Evolutionary conservation across 148 eudicot species (phyloP).

Genomic region (Chenopodium quinoa): DNA sequence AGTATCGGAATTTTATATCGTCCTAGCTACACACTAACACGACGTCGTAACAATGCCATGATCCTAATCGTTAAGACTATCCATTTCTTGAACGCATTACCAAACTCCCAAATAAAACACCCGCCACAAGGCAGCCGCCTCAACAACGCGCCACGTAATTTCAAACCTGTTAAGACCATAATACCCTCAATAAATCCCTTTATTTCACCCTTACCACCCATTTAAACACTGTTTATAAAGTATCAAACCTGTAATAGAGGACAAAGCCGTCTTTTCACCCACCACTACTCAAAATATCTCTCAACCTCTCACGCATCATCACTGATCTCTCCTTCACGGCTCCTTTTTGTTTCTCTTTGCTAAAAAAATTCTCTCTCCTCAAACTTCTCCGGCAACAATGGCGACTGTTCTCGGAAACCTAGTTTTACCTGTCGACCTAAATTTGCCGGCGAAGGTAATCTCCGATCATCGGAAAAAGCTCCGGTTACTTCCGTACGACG

Average conservation of each 20-base stretch:
- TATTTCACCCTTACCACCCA: background rate
- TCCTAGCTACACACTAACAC: too few species aligned
- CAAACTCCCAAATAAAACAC: constrained; percentile 19
- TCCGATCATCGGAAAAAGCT: constrained; percentile 41
- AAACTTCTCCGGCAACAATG: constrained; percentile 38
- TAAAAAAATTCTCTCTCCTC: constrained; percentile 7
- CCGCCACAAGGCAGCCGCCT: constrained; percentile 30
- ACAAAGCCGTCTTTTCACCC: constrained; percentile 2
- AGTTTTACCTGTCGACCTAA: constrained; percentile 49
- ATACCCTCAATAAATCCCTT: background rate
- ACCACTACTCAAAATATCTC: constrained; percentile 20
- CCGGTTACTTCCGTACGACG: constrained; percentile 56
- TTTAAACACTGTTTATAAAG: background rate
- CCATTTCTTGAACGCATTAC: constrained; percentile 13
- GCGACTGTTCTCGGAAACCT: constrained; percentile 66
- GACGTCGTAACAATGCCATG: background rate
- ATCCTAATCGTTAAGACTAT: background rate
- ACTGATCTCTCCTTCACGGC: background rate
- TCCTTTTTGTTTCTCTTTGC: background rate
- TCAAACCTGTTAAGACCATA: background rate
- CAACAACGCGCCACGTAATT: constrained; percentile 28
- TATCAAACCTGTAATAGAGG: background rate
- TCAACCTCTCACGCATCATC: background rate
- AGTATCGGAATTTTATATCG: too few species aligned
- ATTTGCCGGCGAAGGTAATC: constrained; percentile 31